phyloP scores from a whole-genome alignment of 2,329 filamentous ascomycete species.

The Grosmannia penicillata region DNA sequence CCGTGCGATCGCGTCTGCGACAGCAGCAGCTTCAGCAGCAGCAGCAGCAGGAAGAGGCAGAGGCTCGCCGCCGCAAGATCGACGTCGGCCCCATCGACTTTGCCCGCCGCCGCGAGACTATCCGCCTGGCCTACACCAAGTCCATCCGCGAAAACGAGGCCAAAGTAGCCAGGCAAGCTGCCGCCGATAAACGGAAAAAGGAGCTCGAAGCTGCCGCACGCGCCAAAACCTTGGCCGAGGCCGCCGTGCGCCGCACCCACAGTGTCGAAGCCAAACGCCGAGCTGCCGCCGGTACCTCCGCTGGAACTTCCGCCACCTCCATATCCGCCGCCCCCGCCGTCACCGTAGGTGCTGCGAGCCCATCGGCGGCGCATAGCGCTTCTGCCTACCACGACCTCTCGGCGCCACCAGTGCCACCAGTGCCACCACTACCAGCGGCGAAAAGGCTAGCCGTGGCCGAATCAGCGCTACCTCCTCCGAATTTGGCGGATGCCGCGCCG shows the following conservation, averaged over 20 bases:
- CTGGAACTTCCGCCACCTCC: neutral
- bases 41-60: conserved; percentile 22
- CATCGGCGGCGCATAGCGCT: neutral
- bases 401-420: neutral
- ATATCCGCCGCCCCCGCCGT: neutral
- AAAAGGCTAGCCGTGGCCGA: too few species aligned
- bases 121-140: conserved; percentile 73
- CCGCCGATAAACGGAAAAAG: conserved; percentile 36
- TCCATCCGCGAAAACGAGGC: conserved; percentile 64
- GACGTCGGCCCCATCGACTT: conserved; percentile 69
- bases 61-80: conserved; percentile 33
- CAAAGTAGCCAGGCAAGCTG: conserved; percentile 35
- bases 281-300: neutral
- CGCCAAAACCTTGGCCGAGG: conserved; percentile 24
- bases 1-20: too few species aligned
- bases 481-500: too few species aligned
- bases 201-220: conserved; percentile 32
- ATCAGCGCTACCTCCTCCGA: neutral
- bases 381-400: neutral
- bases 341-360: too few species aligned
- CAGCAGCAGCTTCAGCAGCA: conserved; percentile 11
- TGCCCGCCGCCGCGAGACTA: conserved; percentile 64
- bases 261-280: conserved; percentile 10
- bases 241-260: conserved; percentile 16
- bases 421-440: too few species aligned